A percentile compares a stretch with the other conserved stretches of the same genome.
phyloP scores from a whole-genome alignment of 2,329 filamentous ascomycete species.

The Phoma sp. region DNA sequence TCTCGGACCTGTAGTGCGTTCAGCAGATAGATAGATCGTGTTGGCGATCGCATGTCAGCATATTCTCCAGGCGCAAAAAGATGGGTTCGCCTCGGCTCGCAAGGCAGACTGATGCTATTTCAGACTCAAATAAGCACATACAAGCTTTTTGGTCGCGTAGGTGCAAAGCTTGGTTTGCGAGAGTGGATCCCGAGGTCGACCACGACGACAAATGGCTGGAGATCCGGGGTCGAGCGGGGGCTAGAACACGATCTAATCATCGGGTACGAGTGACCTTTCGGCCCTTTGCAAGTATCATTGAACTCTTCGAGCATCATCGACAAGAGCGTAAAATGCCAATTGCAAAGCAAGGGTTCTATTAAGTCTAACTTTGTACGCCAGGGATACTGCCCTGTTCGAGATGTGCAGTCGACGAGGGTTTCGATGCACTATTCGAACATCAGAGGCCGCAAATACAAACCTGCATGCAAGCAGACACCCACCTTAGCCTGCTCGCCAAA shows the following conservation, averaged over 20 bases:
- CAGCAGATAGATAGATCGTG: background rate
- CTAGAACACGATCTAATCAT: conserved; percentile 2
- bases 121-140: background rate
- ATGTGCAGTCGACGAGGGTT: background rate
- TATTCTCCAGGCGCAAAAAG: no score
- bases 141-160: conserved; percentile 12
- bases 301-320: background rate
- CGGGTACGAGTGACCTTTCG: background rate
- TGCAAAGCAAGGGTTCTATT: no score
- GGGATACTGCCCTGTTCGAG: background rate
- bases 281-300: background rate
- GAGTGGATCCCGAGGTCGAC: background rate
- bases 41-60: background rate
- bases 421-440: background rate
- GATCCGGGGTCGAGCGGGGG: conserved; percentile 8
- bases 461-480: background rate
- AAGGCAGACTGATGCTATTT: background rate
- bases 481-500: background rate
- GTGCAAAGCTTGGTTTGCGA: conserved; percentile 8
- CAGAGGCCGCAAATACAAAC: background rate
- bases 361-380: background rate
- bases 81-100: background rate
- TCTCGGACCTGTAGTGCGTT: background rate
- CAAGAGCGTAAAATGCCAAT: no score
- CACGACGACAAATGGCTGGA: background rate